These are phyloP conservation scores for Boeremia exigua DNA, from an alignment of 2,329 filamentous ascomycete genomes.

Conservation along the genomic window DNA sequence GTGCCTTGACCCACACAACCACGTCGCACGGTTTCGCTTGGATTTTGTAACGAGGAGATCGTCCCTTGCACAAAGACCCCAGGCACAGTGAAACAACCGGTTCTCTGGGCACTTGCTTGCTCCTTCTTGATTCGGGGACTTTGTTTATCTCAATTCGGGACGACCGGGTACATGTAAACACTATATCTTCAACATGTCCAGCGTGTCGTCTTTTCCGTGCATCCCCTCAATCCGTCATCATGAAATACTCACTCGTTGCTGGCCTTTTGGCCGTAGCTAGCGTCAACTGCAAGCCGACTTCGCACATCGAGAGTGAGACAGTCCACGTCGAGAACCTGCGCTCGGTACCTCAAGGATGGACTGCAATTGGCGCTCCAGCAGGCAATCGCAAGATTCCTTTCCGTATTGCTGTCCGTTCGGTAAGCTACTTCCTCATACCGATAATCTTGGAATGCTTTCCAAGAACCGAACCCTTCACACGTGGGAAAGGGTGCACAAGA, in stretches of 20 bases:
- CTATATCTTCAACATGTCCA: conserved; percentile 7
- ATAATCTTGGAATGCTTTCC: neutral
- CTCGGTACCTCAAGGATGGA: conserved; percentile 47
- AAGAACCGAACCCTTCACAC: neutral
- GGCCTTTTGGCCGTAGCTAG: conserved; percentile 43
- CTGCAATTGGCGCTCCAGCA: conserved; percentile 40
- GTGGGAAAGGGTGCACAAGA: conserved; percentile 4
- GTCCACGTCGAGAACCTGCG: conserved; percentile 38
- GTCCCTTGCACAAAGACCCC: conserved; percentile 11
- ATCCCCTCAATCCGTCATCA: conserved; percentile 11
- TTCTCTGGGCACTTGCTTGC: conserved; percentile 14
- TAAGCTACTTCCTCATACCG: conserved; percentile 24
- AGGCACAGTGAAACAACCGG: conserved; percentile 10
- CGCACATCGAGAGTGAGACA: conserved; percentile 35
- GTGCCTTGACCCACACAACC: conserved; percentile 7
- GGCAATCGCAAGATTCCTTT: conserved; percentile 44
- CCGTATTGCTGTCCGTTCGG: conserved; percentile 49
- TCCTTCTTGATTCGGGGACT: conserved; percentile 22
- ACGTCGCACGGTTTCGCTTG: conserved; percentile 16
- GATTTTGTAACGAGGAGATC: conserved; percentile 9
- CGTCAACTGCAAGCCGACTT: conserved; percentile 35
- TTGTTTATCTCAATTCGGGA: conserved; percentile 25
- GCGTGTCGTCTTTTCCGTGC: neutral
- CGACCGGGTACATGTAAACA: conserved; percentile 5
- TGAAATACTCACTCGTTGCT: conserved; percentile 41